Conservation (phyloP, 805 yeast genomes). For the Torulaspora quercuum region DNA sequence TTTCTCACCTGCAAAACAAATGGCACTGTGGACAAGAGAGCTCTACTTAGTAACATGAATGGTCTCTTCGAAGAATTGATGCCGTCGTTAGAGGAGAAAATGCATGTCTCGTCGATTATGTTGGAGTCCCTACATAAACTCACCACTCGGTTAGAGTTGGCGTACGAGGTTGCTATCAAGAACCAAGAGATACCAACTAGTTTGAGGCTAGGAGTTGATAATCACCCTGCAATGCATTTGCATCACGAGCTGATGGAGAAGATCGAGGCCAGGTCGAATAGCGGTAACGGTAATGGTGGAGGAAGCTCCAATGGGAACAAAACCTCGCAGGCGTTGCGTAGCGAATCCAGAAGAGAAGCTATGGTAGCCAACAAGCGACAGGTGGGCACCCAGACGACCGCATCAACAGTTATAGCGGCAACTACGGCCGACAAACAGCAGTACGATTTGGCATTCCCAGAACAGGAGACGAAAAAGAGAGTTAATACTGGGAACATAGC, state of each 20-base stretch:
- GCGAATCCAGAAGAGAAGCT: constrained; percentile 88
- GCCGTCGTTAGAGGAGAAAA: constrained; percentile 93
- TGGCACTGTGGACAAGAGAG: constrained; percentile 24
- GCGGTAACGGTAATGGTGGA: constrained; percentile 13
- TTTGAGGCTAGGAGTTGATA: constrained; percentile 70
- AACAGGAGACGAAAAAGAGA: constrained; percentile 19
- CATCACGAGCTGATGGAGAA: constrained; percentile 38
- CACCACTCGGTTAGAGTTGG: constrained; percentile 70
- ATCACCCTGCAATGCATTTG: constrained; percentile 81
- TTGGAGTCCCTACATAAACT: constrained; percentile 70
- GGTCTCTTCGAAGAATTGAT: constrained; percentile 58
- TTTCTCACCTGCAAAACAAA: constrained; percentile 17
- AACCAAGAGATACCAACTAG: constrained; percentile 76
- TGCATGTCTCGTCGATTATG: constrained; percentile 94
- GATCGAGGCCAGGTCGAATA: constrained; percentile 23
- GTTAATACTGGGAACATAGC: constrained; percentile 16
- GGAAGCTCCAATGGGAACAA: constrained; percentile 26
- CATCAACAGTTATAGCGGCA: constrained; percentile 6
- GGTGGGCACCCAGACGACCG: background rate
- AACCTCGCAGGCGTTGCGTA: constrained; percentile 69
- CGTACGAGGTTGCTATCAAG: constrained; percentile 66
- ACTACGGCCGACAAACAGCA: constrained; percentile 2
- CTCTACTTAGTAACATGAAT: constrained; percentile 38
- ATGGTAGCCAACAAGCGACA: constrained; percentile 68
- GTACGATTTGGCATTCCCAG: constrained; percentile 4